These are phyloP conservation scores for Rhynchosporium graminicola DNA, from an alignment of 2,329 filamentous ascomycete species.

Conservation along the genomic window DNA sequence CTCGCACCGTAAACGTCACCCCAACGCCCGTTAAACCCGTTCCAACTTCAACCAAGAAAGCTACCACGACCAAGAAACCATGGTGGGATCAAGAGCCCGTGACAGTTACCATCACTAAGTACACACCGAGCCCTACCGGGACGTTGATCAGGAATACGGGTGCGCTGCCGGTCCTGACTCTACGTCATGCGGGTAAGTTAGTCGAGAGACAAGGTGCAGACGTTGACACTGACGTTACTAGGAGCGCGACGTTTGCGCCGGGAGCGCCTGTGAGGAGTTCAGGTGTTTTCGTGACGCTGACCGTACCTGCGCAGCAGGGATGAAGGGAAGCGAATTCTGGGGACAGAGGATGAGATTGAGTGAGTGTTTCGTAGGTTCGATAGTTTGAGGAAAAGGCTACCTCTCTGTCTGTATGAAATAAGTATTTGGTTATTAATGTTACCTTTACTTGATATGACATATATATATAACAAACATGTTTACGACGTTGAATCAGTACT, in stretches of 20 bases:
- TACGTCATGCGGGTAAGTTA: neutral
- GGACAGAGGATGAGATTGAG: neutral
- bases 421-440: neutral
- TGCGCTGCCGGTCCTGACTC: neutral
- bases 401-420: slow-evolving; percentile 2
- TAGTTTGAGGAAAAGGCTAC: too few species aligned
- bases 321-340: neutral
- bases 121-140: slow-evolving; percentile 1
- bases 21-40: neutral
- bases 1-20: neutral
- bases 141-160: slow-evolving; percentile 3
- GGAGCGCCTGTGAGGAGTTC: slow-evolving; percentile 10
- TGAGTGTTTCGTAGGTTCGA: too few species aligned
- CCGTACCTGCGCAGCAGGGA: neutral
- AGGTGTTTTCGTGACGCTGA: neutral
- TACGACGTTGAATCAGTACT: too few species aligned
- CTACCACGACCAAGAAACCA: neutral
- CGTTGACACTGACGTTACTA: slow-evolving; percentile 10
- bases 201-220: neutral
- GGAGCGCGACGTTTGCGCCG: slow-evolving; percentile 14
- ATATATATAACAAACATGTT: too few species aligned
- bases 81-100: neutral
- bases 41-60: neutral
- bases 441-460: neutral
- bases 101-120: neutral